A percentile compares a stretch with the other conserved stretches of the same genome.
Conservation (phyloP, 371 early-diverging fungal genomes). For the Syncephalastrum monosporum region DNA sequence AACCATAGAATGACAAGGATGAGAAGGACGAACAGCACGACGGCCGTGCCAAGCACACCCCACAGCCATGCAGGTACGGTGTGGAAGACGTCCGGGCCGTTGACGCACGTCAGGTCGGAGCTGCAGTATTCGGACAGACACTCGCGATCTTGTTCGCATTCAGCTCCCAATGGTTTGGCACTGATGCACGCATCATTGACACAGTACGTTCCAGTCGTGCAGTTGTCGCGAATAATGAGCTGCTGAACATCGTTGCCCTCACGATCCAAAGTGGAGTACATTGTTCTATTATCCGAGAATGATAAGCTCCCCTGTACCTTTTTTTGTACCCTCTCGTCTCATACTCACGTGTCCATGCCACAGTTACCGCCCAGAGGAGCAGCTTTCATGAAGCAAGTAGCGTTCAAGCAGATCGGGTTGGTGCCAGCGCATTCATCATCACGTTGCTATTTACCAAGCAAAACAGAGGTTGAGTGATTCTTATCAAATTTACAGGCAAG, state of each 20-base stretch:
- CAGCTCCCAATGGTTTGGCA: conserved; percentile 17
- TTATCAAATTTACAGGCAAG: not conserved
- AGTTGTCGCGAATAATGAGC: conserved; percentile 46
- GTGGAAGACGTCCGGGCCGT: conserved; percentile 45
- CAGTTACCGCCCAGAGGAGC: conserved; percentile 40
- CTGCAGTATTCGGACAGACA: conserved; percentile 46
- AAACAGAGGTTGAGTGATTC: not conserved
- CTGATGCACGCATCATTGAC: conserved; percentile 21
- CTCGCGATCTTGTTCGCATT: conserved; percentile 43
- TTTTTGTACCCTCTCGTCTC: not conserved
- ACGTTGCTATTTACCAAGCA: conserved; percentile 27
- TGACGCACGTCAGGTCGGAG: conserved; percentile 26
- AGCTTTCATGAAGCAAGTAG: conserved; percentile 36
- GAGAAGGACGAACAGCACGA: conserved; percentile 33
- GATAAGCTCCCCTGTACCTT: not conserved
- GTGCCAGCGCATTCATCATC: conserved; percentile 42
- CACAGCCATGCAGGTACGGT: conserved; percentile 39
- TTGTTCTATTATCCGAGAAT: not conserved
- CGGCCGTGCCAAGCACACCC: conserved; percentile 32
- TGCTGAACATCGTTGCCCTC: conserved; percentile 25
- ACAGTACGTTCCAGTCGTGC: conserved; percentile 42
- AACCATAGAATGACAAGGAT: conserved; percentile 35
- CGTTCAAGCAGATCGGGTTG: conserved; percentile 38
- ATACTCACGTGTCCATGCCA: conserved; percentile 34
- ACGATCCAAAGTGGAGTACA: not conserved